phyloP scores from a whole-genome alignment of 345 rosid species.

The Dipteronia sinensis region DNA sequence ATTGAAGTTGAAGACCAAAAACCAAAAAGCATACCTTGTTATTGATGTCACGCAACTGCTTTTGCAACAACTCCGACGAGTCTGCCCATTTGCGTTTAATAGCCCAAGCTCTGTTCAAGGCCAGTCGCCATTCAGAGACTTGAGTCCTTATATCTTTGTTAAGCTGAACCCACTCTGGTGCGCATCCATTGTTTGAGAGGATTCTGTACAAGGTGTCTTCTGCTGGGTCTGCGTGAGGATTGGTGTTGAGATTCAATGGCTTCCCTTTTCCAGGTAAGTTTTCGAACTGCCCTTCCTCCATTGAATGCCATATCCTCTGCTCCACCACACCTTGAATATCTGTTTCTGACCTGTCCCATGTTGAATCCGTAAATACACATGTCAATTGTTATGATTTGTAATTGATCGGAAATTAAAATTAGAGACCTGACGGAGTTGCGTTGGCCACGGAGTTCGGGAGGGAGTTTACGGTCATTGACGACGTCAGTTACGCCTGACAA shows the following conservation, averaged over 20 bases:
- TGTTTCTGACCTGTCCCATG: conserved; percentile 72
- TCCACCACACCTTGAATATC: conserved; percentile 83
- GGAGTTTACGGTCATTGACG: conserved; percentile 82
- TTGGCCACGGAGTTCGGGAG: conserved; percentile 87
- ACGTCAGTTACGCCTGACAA: conserved; percentile 69
- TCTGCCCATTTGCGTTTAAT: conserved; percentile 56
- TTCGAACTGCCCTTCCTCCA: conserved; percentile 96
- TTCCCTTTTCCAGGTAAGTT: conserved; percentile 93
- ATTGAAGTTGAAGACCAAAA: background rate
- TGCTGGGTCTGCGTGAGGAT: conserved; percentile 89
- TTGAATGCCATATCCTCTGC: conserved; percentile 94
- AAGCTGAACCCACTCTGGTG: conserved; percentile 94
- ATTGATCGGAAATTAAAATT: too few species aligned
- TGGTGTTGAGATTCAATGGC: conserved; percentile 62
- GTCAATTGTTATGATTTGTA: too few species aligned
- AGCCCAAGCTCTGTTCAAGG: conserved; percentile 77
- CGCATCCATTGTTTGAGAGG: conserved; percentile 78
- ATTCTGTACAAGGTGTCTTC: conserved; percentile 85
- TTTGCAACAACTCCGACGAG: conserved; percentile 44
- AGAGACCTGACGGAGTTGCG: conserved; percentile 67
- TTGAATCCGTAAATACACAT: too few species aligned
- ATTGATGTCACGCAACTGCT: conserved; percentile 64
- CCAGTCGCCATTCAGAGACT: conserved; percentile 64
- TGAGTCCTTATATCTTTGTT: conserved; percentile 74
- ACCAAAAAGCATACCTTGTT: conserved; percentile 49